phyloP scores from a whole-genome alignment of 1,139 yeast genomes.

The Hyphopichia buzzinii region DNA sequence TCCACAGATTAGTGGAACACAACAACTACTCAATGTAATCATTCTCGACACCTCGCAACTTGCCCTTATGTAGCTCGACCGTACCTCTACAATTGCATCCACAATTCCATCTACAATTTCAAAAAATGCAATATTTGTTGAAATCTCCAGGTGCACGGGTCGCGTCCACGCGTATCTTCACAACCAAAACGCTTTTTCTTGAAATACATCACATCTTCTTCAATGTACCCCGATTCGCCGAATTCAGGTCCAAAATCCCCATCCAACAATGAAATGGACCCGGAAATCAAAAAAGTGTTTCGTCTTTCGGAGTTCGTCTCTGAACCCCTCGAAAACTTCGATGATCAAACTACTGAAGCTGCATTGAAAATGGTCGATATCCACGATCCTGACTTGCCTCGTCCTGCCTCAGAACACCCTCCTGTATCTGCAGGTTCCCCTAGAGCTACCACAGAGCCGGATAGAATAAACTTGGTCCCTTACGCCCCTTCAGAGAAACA shows the following conservation, averaged over 20 bases:
- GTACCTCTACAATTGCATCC: too few species aligned
- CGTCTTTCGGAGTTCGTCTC: conserved; percentile 1
- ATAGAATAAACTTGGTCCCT: conserved; percentile 23
- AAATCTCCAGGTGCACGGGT: too few species aligned
- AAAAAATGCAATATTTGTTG: too few species aligned
- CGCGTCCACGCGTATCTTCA: not conserved
- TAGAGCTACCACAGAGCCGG: not conserved
- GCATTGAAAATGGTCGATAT: conserved; percentile 19
- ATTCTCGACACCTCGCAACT: too few species aligned
- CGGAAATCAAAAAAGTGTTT: not conserved
- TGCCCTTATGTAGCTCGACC: too few species aligned
- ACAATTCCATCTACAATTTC: too few species aligned
- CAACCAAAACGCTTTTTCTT: not conserved
- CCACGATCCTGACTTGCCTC: conserved; percentile 7
- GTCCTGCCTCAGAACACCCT: not conserved
- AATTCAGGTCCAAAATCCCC: not conserved
- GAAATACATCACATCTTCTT: conserved; percentile 3
- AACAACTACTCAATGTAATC: too few species aligned
- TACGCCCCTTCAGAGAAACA: conserved; percentile 33
- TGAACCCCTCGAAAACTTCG: conserved; percentile 3
- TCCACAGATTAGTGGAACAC: too few species aligned
- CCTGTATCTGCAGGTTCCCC: conserved; percentile 1
- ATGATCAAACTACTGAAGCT: conserved; percentile 13
- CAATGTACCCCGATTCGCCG: too few species aligned
- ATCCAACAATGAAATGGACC: not conserved